Evolutionary conservation across 768 basidiomycete genomes (phyloP), one percentile per base, ranked within the genome.

Genomic region (Pholiota conissans): DNA sequence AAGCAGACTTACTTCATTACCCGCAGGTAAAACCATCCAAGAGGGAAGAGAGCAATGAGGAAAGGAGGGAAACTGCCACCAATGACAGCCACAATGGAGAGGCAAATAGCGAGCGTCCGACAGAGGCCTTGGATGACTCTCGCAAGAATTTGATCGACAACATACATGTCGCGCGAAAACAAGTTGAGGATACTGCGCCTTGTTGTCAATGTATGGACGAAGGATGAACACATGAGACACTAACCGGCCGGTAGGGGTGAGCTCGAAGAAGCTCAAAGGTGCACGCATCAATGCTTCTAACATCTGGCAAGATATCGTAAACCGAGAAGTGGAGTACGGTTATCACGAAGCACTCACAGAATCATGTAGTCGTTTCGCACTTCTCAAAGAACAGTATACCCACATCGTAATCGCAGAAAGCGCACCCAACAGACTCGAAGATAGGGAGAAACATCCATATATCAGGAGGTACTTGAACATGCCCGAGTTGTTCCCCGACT

Each of bases 111-210:
- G 8, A 80, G 69, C 0, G 90, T 95, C 29, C 91, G 81, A 66
- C 85, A 80, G 52, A 93, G 73, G 51, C 79, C 81, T 68, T 87
- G 84, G 40, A 95, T 85, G 18, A 92, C 89, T 28, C 89, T 80
- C 5, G 85, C 86, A 20, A 97, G 81, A 8, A 93, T 75, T 66
- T 93, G 88, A 73, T 97, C 95, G 16, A 96, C 83, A 27, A 90
- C 88, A 65, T 91, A 92, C 14, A 83, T 85, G 64, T 98, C 96
- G 2, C 93, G 85, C 3, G 92, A 92, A 73, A 98, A 98, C 26
- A 97, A 71, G 71, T 97, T 98, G 51, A 98, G 69, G 53, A 95
- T 89, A 8, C 93, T 91, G 45, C 3, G 29, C 35, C n/a, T 46
- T n/a, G 45, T 7, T 18, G 37, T 20, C 37, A 49, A 56, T n/a